Conservation (phyloP, 1,139 yeast genomes). For the Kluyveromyces sp. region DNA sequence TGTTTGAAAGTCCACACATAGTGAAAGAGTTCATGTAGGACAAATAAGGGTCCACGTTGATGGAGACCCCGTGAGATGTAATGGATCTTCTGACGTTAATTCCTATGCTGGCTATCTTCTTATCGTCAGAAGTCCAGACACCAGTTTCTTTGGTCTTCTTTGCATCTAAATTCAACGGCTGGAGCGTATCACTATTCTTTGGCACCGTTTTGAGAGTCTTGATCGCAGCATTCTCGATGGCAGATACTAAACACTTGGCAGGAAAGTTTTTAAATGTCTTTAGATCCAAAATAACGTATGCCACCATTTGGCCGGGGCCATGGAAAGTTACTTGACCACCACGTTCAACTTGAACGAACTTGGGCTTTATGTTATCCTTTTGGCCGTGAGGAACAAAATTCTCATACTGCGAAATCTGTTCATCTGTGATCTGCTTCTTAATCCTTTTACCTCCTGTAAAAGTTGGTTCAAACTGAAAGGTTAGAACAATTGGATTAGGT, state of each 20-base stretch:
- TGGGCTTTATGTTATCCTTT: slow-evolving; percentile 35
- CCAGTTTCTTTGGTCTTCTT: slow-evolving; percentile 72
- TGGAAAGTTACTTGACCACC: slow-evolving; percentile 99
- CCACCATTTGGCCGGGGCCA: slow-evolving; percentile 90
- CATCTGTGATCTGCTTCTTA: slow-evolving; percentile 40
- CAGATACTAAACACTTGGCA: slow-evolving; percentile 69
- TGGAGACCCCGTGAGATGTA: slow-evolving; percentile 84
- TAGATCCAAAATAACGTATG: slow-evolving; percentile 75
- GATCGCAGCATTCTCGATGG: slow-evolving; percentile 59
- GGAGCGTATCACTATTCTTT: slow-evolving; percentile 13
- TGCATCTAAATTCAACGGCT: slow-evolving; percentile 38
- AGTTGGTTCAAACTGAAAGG: slow-evolving; percentile 77
- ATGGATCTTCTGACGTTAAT: slow-evolving; percentile 77
- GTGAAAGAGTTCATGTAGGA: slow-evolving; percentile 61
- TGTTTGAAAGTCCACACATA: slow-evolving; percentile 79
- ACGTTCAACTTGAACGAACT: slow-evolving; percentile 68
- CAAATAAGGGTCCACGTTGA: slow-evolving; percentile 71
- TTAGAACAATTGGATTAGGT: slow-evolving; percentile 58
- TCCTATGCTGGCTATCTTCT: slow-evolving; percentile 85
- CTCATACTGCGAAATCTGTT: slow-evolving; percentile 29
- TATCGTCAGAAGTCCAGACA: slow-evolving; percentile 59
- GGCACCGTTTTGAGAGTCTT: slow-evolving; percentile 39
- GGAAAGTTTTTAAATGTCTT: slow-evolving; percentile 52
- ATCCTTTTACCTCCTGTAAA: slow-evolving; percentile 88
- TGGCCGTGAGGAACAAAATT: slow-evolving; percentile 19